Conservation (phyloP, 2,329 filamentous ascomycete species). For the Epichloe coenophiala region DNA sequence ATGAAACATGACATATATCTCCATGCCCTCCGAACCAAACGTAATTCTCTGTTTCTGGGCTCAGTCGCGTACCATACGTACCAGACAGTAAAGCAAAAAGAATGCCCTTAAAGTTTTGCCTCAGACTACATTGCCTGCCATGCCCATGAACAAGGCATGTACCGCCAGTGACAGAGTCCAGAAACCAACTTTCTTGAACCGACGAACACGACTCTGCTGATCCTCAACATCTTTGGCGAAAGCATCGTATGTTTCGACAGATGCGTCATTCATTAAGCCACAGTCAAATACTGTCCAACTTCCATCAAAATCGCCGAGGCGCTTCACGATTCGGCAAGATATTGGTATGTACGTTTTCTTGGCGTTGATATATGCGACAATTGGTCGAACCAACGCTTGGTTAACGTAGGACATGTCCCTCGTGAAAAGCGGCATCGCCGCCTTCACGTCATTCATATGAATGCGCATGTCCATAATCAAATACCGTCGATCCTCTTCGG, state of each 20-base stretch:
- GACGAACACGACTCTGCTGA: conserved; percentile 69
- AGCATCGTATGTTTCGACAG: conserved; percentile 85
- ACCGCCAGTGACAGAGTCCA: conserved; percentile 90
- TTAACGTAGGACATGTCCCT: conserved; percentile 89
- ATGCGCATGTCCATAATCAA: conserved; percentile 91
- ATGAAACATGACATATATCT: not conserved
- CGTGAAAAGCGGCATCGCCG: conserved; percentile 84
- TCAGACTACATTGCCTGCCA: conserved; percentile 66
- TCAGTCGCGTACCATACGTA: not conserved
- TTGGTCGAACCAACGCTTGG: conserved; percentile 85
- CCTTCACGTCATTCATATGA: conserved; percentile 87
- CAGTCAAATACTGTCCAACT: conserved; percentile 92
- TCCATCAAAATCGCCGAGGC: conserved; percentile 78
- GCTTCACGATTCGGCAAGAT: conserved; percentile 86
- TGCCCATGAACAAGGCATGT: conserved; percentile 87
- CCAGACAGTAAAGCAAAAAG: too few species aligned
- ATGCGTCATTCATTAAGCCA: conserved; percentile 85
- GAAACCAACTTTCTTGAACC: conserved; percentile 90
- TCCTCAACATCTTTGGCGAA: conserved; percentile 87
- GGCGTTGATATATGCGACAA: conserved; percentile 96
- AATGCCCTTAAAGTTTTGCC: too few species aligned
- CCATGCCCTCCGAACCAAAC: not conserved
- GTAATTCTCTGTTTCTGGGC: not conserved
- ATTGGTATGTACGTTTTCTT: conserved; percentile 92
- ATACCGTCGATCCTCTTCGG: conserved; percentile 56